Evolutionary conservation across 1,284 basidiomycete species (phyloP).

Genomic region (Pseudozyma flocculosa): DNA sequence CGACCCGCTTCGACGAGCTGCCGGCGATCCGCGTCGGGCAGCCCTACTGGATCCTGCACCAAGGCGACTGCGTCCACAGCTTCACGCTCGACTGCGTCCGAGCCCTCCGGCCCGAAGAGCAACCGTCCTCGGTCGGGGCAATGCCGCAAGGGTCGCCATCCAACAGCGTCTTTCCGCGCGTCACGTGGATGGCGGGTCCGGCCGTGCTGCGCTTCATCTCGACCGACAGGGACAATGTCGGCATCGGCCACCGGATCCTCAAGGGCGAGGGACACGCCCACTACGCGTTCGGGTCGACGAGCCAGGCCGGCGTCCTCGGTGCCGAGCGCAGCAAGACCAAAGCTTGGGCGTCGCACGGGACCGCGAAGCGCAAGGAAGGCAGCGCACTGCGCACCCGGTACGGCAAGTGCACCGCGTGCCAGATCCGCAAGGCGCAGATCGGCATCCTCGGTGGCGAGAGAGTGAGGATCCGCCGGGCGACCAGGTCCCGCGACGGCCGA

Average conservation of each 20-base stretch:
- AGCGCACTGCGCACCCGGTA: conserved; percentile 18
- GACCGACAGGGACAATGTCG: conserved; percentile 17
- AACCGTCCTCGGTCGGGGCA: too few relatives aligned
- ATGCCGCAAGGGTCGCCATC: too few relatives aligned
- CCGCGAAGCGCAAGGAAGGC: conserved; percentile 16
- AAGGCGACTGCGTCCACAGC: conserved; percentile 28
- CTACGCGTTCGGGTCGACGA: neutral
- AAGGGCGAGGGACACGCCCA: conserved; percentile 8
- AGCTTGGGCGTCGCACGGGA: conserved; percentile 8
- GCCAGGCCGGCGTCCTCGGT: neutral
- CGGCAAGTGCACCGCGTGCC: conserved; percentile 31
- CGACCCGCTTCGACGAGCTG: conserved; percentile 13
- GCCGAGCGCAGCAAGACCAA: conserved; percentile 1
- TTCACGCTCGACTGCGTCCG: conserved; percentile 26
- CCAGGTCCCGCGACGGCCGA: neutral
- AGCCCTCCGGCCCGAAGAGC: conserved; percentile 21
- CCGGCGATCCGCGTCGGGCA: conserved; percentile 12
- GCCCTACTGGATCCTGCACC: conserved; percentile 34
- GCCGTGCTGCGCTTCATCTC: conserved; percentile 30
- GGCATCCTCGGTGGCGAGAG: conserved; percentile 27
- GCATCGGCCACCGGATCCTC: conserved; percentile 28
- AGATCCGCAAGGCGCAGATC: conserved; percentile 24
- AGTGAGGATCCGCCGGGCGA: conserved; percentile 14
- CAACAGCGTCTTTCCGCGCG: conserved; percentile 22
- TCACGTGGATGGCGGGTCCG: conserved; percentile 25